Base-by-base conservation (phyloP, 1,284 basidiomycete genomes). In the Exobasidium cylindrosporum region DNA sequence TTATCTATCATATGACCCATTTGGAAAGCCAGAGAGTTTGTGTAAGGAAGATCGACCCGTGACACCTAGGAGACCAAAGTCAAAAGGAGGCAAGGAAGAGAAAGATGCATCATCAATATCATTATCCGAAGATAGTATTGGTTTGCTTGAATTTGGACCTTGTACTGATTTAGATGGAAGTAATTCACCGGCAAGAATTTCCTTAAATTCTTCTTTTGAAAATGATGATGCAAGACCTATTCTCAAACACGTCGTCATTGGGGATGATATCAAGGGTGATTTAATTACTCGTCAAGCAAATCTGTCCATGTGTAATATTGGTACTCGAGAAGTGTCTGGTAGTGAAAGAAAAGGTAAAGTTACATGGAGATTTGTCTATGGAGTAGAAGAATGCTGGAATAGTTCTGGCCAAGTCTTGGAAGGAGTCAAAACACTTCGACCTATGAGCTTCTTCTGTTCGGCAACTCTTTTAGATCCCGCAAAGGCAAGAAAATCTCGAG, bases 1-100 rank as follows among this genome's bases (percentile, higher is more conserved):
- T 30, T 75, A 75, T 40, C 66, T 73, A 29, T 60, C 50, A 43
- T 75, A 75, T 61, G 73, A 75, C 47, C 73, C 73, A 1, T 75
- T 75, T 24, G 71, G 71, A 28, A 47, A 63, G 43, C 64, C 68
- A 2, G 73, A 75, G 35, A 55, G 64, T 45, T 67, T 74, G 1
- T 66, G 44, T n/a, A 35, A 35, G 2, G 40, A 57, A 4, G 17
- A 57, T 43, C 49, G 23, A 11, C 57, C 44, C 29, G 43, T 28
- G 50, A 59, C 53, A 10, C 60, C 47, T 32, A 47, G 61, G 35
- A 28, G 17, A 30, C 60, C 58, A 61, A 62, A 43, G 28, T 61
- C 54, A 14, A 60, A 60, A 31, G 54, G 59, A 52, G 2, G n/a
- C 28, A 17, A 4, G 4, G 14, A 30, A 17, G 17, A 17, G 7